phyloP scores from a whole-genome alignment of 352 stramenopile species.

The Phytophthora syringae region DNA sequence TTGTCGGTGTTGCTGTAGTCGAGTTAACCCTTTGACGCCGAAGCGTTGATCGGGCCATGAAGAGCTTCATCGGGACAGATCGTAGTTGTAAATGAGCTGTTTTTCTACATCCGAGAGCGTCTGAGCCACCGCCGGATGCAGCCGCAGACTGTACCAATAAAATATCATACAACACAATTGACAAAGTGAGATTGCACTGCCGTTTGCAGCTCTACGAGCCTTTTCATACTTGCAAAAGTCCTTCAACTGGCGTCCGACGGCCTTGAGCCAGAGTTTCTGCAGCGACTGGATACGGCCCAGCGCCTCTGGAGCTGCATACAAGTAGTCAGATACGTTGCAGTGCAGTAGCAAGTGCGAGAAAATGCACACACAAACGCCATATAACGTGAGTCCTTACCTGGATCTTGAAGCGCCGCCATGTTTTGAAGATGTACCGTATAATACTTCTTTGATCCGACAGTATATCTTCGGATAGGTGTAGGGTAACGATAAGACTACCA shows the following conservation, averaged over 20 bases:
- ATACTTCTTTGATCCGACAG: too few species aligned
- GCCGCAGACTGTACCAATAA: neutral
- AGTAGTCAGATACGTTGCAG: neutral
- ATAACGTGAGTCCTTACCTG: neutral
- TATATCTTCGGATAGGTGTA: too few species aligned
- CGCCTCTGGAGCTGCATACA: neutral
- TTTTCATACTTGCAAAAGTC: constrained; percentile 39
- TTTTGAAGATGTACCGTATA: too few species aligned
- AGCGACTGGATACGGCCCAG: constrained; percentile 25
- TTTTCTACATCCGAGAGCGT: constrained; percentile 25
- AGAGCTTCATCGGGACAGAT: constrained; percentile 30
- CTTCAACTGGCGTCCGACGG: constrained; percentile 32
- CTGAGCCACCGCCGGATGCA: constrained; percentile 14
- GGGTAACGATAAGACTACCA: too few species aligned
- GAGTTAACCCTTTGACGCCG: neutral
- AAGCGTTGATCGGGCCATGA: constrained; percentile 18
- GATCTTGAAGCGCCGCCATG: constrained; percentile 28
- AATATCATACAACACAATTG: neutral
- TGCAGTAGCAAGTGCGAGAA: neutral
- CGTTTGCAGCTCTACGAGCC: too few species aligned
- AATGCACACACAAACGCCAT: neutral
- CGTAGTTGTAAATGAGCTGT: constrained; percentile 33
- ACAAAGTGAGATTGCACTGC: too few species aligned
- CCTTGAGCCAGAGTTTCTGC: constrained; percentile 39
- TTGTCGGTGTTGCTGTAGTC: constrained; percentile 1